phyloP scores from a whole-genome alignment of 2,329 filamentous ascomycete genomes.

The Sporothrix schenckii region DNA sequence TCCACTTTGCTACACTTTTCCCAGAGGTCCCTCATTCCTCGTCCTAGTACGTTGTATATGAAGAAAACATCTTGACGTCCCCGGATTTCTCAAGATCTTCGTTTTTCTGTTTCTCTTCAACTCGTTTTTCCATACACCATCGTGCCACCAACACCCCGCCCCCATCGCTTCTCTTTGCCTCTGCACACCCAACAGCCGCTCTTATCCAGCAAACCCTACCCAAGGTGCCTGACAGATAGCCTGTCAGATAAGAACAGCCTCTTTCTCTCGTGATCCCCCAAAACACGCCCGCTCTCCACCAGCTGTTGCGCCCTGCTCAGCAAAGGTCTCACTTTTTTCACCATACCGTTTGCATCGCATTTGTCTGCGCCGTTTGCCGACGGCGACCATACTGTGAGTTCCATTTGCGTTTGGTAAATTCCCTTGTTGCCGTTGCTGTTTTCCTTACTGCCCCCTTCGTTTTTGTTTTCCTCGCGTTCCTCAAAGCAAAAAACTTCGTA shows the following conservation, averaged over 20 bases:
- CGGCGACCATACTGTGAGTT: neutral
- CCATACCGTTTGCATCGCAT: conserved; percentile 7
- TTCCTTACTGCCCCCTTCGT: neutral
- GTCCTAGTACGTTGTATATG: neutral
- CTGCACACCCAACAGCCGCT: neutral
- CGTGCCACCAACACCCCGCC: neutral
- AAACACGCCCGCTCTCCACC: neutral
- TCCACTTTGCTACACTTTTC: conserved; percentile 15
- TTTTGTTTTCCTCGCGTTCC: neutral
- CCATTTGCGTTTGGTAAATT: neutral
- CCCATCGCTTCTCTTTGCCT: neutral
- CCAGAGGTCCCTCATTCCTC: neutral
- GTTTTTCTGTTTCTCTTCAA: neutral
- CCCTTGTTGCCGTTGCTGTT: neutral
- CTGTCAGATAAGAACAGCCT: no score
- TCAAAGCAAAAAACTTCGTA: neutral
- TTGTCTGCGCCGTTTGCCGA: conserved; percentile 4
- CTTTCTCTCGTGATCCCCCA: neutral
- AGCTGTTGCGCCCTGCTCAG: conserved; percentile 20
- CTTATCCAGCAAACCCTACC: neutral
- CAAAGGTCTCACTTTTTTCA: conserved; percentile 1
- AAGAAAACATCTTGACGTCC: conserved; percentile 22
- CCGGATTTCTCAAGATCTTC: conserved; percentile 21
- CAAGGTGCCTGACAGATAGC: neutral
- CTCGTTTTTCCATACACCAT: neutral